phyloP scores from a whole-genome alignment of 164 flowering plant genomes.

The Nelumbo lutea region DNA sequence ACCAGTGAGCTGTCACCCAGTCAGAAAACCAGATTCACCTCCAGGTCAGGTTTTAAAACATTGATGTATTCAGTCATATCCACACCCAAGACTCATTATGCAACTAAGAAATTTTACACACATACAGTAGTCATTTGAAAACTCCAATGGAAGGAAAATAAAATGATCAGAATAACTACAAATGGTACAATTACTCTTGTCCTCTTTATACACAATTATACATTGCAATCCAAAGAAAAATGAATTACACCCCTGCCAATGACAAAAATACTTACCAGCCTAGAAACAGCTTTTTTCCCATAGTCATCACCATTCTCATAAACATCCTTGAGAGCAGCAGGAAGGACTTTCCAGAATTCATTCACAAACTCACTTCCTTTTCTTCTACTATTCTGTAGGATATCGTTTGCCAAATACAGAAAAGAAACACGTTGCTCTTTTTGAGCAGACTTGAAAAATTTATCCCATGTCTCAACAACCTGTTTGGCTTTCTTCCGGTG shows the following conservation, averaged over 20 bases:
- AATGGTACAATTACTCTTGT: too few relatives aligned
- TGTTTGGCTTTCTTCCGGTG: slow-evolving; percentile 62
- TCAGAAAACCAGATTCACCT: too few relatives aligned
- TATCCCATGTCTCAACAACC: slow-evolving; percentile 66
- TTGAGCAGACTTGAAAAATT: slow-evolving; percentile 47
- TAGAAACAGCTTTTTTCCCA: slow-evolving; percentile 52
- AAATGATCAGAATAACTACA: too few relatives aligned
- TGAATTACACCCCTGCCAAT: background rate
- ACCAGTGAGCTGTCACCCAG: too few relatives aligned
- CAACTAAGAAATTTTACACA: too few relatives aligned
- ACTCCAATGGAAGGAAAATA: too few relatives aligned
- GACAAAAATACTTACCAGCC: slow-evolving; percentile 39
- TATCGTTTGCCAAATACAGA: slow-evolving; percentile 28
- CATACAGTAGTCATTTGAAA: too few relatives aligned
- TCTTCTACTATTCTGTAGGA: slow-evolving; percentile 62
- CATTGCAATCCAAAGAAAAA: background rate
- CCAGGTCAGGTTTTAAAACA: too few relatives aligned
- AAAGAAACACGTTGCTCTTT: slow-evolving; percentile 42
- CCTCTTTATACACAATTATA: background rate
- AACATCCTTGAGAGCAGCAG: slow-evolving; percentile 47
- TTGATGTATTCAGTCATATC: too few relatives aligned
- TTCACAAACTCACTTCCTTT: slow-evolving; percentile 71
- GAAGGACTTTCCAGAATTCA: slow-evolving; percentile 78
- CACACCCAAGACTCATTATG: too few relatives aligned
- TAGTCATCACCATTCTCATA: slow-evolving; percentile 44